phyloP scores from a whole-genome alignment of 305 asterid species.

The Fraxinus greggii region DNA sequence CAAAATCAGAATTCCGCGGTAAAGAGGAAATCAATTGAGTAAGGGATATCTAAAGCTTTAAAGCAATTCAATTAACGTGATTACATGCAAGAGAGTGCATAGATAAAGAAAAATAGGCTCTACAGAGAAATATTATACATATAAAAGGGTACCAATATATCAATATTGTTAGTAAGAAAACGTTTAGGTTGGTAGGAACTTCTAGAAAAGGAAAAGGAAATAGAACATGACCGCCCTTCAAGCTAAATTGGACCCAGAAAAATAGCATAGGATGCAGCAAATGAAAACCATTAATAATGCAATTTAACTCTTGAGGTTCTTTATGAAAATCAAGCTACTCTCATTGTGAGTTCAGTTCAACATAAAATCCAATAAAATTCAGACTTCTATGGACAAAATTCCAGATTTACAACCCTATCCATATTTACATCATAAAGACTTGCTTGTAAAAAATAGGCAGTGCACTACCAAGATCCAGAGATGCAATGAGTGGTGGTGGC shows the following conservation, averaged over 20 bases:
- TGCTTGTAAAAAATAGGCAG: constrained; percentile 21
- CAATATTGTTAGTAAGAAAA: too few species aligned
- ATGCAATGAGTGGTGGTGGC: constrained; percentile 2
- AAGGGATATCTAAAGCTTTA: neutral
- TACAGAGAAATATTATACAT: too few species aligned
- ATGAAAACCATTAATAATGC: neutral
- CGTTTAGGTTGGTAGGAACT: too few species aligned
- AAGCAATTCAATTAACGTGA: neutral
- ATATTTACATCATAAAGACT: constrained; percentile 25
- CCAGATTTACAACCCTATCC: constrained; percentile 22
- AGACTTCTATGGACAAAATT: constrained; percentile 21
- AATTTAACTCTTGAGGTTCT: neutral
- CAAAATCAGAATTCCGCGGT: neutral
- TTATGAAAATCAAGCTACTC: neutral
- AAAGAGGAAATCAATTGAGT: neutral
- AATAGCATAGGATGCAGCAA: neutral
- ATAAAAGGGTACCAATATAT: too few species aligned
- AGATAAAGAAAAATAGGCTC: too few species aligned
- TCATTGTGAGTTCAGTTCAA: neutral
- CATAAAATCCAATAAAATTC: neutral
- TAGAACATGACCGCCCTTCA: neutral
- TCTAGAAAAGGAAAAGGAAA: too few species aligned
- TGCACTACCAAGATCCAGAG: neutral
- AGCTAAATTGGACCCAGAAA: neutral
- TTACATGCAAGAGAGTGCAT: neutral